Evolutionary conservation across 148 eudicot species (phyloP).

Genomic region (Chenopodium suecicum): DNA sequence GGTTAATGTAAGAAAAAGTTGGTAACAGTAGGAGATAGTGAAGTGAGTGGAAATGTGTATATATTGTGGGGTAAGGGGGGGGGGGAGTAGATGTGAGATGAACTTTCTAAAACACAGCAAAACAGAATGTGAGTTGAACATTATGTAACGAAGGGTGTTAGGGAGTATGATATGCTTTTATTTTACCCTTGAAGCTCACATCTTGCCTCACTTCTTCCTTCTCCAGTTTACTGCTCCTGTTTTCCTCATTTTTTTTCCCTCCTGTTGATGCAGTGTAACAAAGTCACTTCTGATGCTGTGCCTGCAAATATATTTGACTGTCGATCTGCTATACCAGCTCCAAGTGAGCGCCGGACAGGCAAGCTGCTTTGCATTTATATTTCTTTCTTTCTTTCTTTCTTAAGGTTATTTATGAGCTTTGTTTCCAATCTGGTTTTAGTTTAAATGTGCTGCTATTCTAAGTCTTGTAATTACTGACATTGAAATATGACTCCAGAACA

Average conservation of each 20-base stretch:
- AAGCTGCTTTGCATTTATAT: slow-evolving; percentile 27
- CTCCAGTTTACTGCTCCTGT: neutral
- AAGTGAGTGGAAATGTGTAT: no score
- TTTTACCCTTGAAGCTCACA: neutral
- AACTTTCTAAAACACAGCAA: no score
- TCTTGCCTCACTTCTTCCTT: neutral
- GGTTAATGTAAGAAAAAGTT: no score
- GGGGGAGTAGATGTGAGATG: no score
- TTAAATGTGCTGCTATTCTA: neutral
- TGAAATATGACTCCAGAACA: neutral
- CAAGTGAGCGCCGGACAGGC: slow-evolving; percentile 65
- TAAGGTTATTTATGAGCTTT: neutral
- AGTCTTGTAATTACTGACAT: neutral
- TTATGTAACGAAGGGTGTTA: no score
- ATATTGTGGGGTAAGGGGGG: no score
- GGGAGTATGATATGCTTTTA: neutral
- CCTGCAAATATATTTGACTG: slow-evolving; percentile 34
- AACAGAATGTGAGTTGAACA: no score
- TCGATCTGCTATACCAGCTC: slow-evolving; percentile 55
- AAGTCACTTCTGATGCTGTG: slow-evolving; percentile 33
- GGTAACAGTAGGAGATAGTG: no score
- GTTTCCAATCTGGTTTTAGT: neutral
- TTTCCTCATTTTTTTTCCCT: neutral
- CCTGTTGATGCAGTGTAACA: slow-evolving; percentile 37
- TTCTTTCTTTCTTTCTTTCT: neutral